These are phyloP conservation scores for Trichoderma sp. DNA, from an alignment of 2,329 filamentous ascomycete species.

Conservation along the genomic window DNA sequence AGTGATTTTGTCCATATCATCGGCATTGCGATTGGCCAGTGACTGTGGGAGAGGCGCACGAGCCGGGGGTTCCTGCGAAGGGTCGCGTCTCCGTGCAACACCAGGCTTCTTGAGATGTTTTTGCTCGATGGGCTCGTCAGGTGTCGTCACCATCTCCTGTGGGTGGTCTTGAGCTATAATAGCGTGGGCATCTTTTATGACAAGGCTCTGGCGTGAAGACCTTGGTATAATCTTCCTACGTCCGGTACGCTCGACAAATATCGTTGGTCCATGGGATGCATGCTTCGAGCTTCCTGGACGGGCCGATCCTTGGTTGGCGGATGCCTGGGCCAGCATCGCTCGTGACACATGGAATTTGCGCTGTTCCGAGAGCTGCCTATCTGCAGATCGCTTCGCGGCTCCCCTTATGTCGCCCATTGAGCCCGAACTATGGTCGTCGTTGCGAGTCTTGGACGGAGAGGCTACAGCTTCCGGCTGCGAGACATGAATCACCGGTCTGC, in stretches of 20 bases:
- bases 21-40: constrained; percentile 35
- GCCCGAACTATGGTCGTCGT: constrained; percentile 5
- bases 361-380: constrained; percentile 33
- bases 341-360: constrained; percentile 58
- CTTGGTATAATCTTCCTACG: constrained; percentile 37
- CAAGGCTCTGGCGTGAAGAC: constrained; percentile 23
- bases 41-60: constrained; percentile 35
- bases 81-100: constrained; percentile 28
- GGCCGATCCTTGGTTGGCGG: constrained; percentile 22
- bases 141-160: constrained; percentile 2
- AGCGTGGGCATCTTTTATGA: constrained; percentile 17
- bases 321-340: constrained; percentile 39
- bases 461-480: constrained; percentile 40
- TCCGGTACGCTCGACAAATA: constrained; percentile 55
- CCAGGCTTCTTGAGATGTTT: constrained; percentile 37
- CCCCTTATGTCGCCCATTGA: constrained; percentile 18
- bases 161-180: neutral
- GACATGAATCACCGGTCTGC: constrained; percentile 48
- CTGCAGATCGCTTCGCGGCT: neutral
- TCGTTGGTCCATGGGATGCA: constrained; percentile 42
- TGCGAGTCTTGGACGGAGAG: constrained; percentile 19
- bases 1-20: constrained; percentile 50
- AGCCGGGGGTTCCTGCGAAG: constrained; percentile 24
- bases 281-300: constrained; percentile 41
- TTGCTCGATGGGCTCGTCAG: constrained; percentile 23